Conservation (phyloP, 495 filamentous ascomycete genomes). For the Penicillium manginii region DNA sequence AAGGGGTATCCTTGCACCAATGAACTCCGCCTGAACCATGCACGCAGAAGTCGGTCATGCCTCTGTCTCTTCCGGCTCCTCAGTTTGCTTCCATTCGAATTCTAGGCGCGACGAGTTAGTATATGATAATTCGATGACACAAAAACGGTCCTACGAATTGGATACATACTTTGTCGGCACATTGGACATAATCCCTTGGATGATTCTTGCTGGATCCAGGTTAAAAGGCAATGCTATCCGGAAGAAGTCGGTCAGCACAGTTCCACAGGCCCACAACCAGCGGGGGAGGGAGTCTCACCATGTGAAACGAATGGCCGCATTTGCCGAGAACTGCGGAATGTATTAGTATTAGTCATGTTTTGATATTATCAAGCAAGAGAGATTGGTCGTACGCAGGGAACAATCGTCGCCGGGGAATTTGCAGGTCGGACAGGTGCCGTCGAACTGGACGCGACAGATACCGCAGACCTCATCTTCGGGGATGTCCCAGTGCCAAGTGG, state of each 20-base stretch:
- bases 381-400: constrained; percentile 68
- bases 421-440: constrained; percentile 96
- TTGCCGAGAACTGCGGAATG: constrained; percentile 77
- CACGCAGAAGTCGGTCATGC: constrained; percentile 9
- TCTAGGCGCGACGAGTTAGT: constrained; percentile 40
- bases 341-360: constrained; percentile 1
- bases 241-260: constrained; percentile 11
- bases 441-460: constrained; percentile 97
- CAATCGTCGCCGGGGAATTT: constrained; percentile 98
- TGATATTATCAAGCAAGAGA: neutral
- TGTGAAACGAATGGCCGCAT: constrained; percentile 96
- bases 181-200: constrained; percentile 96
- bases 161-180: constrained; percentile 86
- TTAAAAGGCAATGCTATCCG: constrained; percentile 85
- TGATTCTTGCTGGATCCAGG: constrained; percentile 94
- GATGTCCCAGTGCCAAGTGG: constrained; percentile 97
- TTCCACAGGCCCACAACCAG: neutral
- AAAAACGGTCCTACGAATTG: neutral
- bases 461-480: constrained; percentile 98
- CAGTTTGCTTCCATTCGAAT: constrained; percentile 68
- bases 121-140: no score
- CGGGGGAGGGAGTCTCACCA: constrained; percentile 58
- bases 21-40: constrained; percentile 7
- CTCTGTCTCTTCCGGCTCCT: constrained; percentile 13
- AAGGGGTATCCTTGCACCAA: constrained; percentile 22